A percentile compares a stretch with the other conserved stretches of the same genome.
Evolutionary conservation across 108 stramenopile species (phyloP).

Genomic region (Epithemia pelagica): DNA sequence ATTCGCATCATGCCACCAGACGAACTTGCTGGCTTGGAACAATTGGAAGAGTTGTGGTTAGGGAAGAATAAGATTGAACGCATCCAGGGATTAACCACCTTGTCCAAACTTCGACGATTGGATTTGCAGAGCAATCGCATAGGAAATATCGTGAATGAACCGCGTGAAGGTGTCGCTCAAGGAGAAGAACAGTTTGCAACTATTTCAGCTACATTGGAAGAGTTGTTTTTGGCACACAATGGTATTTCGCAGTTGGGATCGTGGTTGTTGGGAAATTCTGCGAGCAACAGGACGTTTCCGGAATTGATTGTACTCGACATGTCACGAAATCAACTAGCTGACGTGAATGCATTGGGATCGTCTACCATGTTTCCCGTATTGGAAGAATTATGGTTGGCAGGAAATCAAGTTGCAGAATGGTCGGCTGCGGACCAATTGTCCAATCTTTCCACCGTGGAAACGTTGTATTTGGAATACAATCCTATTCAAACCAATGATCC

Average conservation of each 20-base stretch:
- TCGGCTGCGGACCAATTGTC: constrained; percentile 60
- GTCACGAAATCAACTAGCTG: constrained; percentile 69
- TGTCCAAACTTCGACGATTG: constrained; percentile 69
- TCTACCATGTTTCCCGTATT: constrained; percentile 33
- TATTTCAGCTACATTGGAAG: constrained; percentile 59
- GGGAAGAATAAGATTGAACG: constrained; percentile 88
- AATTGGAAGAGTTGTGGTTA: constrained; percentile 83
- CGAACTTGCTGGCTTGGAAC: constrained; percentile 58
- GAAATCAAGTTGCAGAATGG: constrained; percentile 86
- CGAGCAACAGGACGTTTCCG: constrained; percentile 24
- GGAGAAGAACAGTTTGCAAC: constrained; percentile 12
- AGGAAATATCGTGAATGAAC: constrained; percentile 55
- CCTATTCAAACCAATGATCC: constrained; percentile 77
- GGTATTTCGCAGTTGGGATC: constrained; percentile 77
- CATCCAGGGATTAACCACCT: constrained; percentile 65
- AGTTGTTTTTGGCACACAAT: constrained; percentile 96
- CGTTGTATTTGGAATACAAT: constrained; percentile 96
- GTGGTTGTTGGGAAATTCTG: constrained; percentile 28
- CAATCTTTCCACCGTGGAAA: constrained; percentile 49
- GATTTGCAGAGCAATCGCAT: constrained; percentile 91
- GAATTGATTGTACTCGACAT: constrained; percentile 66
- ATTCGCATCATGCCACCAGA: constrained; percentile 77
- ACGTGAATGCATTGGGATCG: constrained; percentile 65
- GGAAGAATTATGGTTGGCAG: constrained; percentile 94
- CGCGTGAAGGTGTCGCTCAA: constrained; percentile 30